These are phyloP conservation scores for Stephanodiscus triporus DNA, from an alignment of 108 stramenopile species.

Conservation along the genomic window DNA sequence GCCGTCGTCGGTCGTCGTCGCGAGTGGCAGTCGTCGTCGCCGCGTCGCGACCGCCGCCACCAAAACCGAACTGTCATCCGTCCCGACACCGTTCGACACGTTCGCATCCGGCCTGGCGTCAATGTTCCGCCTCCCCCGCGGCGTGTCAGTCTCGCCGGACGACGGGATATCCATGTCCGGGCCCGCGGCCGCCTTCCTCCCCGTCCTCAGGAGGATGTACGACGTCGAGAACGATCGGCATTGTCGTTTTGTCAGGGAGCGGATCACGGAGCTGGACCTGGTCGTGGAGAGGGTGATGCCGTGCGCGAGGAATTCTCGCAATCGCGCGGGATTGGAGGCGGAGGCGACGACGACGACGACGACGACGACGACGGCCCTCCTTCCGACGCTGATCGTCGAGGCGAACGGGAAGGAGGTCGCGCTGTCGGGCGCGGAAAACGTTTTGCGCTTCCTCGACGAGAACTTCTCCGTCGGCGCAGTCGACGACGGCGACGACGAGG, in stretches of 20 bases:
- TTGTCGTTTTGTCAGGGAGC: slow-evolving; percentile 79
- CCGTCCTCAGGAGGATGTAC: slow-evolving; percentile 38
- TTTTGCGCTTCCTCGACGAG: slow-evolving; percentile 26
- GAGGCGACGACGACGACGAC: too few relatives aligned
- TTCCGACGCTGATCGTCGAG: slow-evolving; percentile 40
- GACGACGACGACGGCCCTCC: not conserved
- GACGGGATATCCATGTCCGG: slow-evolving; percentile 20
- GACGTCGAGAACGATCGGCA: slow-evolving; percentile 63
- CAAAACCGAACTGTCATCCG: slow-evolving; percentile 30
- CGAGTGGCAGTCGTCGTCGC: too few relatives aligned
- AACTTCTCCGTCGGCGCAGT: slow-evolving; percentile 11
- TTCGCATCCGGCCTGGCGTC: slow-evolving; percentile 74
- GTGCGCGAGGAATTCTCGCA: slow-evolving; percentile 9
- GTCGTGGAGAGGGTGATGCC: slow-evolving; percentile 64
- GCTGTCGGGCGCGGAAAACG: slow-evolving; percentile 42
- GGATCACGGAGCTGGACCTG: slow-evolving; percentile 84
- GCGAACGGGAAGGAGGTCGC: slow-evolving; percentile 39
- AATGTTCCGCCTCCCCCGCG: slow-evolving; percentile 57
- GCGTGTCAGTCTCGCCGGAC: slow-evolving; percentile 38
- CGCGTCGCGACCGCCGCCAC: not conserved
- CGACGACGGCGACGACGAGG: not conserved
- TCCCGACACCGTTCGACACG: slow-evolving; percentile 66
- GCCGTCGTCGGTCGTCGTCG: too few relatives aligned
- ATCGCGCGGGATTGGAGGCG: not conserved
- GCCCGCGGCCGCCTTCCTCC: slow-evolving; percentile 18